Base-by-base conservation (phyloP, 2,329 filamentous ascomycete genomes). In the Aspergillus aculeatus region DNA sequence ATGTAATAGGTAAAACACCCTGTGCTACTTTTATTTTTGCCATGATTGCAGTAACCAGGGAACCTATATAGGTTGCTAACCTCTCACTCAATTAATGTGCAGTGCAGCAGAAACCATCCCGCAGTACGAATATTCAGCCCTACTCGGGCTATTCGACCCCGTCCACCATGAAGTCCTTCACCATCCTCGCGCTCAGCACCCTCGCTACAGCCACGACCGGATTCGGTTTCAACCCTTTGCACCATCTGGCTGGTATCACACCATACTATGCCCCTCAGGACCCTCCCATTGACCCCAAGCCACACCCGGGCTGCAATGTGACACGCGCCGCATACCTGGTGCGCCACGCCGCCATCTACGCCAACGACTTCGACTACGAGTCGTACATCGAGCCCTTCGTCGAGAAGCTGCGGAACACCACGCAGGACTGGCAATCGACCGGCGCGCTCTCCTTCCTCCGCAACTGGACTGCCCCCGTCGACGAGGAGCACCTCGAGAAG, bases 301-400 rank as follows among this genome's bases (percentile, higher is more conserved):
- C 80, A 4, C 83, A 83, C 0, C 78, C 80, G 58, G 79, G 82
- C 10, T 86, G 84, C 70, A 79, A 77, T 0, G 74, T 81, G 1
- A 79, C 77, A 0, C 78, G 80, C 29, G 83, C 83, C 0, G 82
- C 83, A 2, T 86, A 86, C 69, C 75, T 86, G 0, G 78, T 82
- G 16, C 83, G 84, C n/a, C 84, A 86, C 64, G 83, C 83, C 0
- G 83, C 84, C 38, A 86, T 86, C 58, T 85, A 85, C 65, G 82
- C 82, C 63, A 86, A 86, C 62, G 83, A 86, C 66, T 83, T 81
- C 59, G 84, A 86, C 66, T 85, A 81, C 52, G 82, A 85, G 62
- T 75, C 78, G 44, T 86, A 85, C 64, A 83, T 86, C 23, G 79
- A 83, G 66, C 83, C 84, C 0, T 84, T 86, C 51, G 66, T 85